Base-by-base conservation (phyloP, 305 asterid species). In the Fraxinus floribunda region DNA sequence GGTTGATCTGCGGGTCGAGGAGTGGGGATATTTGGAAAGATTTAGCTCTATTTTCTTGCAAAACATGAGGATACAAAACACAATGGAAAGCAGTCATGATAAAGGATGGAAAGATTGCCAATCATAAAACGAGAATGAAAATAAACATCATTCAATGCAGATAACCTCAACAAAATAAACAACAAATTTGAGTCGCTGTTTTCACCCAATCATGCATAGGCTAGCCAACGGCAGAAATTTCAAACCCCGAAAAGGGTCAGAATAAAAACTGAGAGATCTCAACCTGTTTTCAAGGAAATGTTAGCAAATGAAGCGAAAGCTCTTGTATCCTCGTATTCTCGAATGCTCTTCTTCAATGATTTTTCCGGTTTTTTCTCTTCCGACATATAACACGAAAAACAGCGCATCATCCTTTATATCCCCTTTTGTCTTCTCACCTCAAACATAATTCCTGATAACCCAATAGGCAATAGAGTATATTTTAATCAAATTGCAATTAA, bases 271-370 rank as follows among this genome's bases (percentile, higher is more conserved):
- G 20, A 35, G 75, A 35, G 75, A 35, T 44, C 41, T 10, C 60
- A 52, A 84, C 87, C 85, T 30, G 80, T 52, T 81, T 30, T 84
- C 22, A 78, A 22, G 16, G 87, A 84, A 60, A 84, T 76, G 72
- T 78, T 73, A 26, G 80, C 76, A 80, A 77, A 80, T 38, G 84
- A 80, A 7, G 87, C 60, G 26, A 38, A 62, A 72, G 82, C n/a
- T 71, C 68, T 71, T 3, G 78, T 73, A 41, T 77, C 78, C 36
- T 73, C 75, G 18, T 39, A 30, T 78, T 81, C 80, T 41, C 60
- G 77, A 34, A 60, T 81, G 1, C 49, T 84, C 70, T 84, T 84
- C 64, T 41, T 84, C 87, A 57, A 71, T 52, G 84, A 71, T 9
- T 73, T 84, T 81, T 32, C 75, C 24, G 44, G n/a, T 0, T 18